phyloP scores from a whole-genome alignment of 305 asterid species.

The Solanum aculeatissimum region DNA sequence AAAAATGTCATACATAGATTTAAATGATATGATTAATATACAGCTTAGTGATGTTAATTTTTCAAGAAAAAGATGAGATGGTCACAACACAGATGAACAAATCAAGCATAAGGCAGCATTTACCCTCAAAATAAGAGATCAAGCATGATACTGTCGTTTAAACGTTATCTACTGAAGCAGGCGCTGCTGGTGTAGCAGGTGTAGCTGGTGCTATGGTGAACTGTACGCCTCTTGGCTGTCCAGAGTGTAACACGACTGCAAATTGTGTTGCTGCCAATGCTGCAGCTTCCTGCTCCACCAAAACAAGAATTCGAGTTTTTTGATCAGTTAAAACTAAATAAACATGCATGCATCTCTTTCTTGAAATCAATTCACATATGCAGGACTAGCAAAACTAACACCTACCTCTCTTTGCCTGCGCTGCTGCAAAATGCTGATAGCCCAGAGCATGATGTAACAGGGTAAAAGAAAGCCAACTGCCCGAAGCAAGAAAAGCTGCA shows the following conservation, averaged over 20 bases:
- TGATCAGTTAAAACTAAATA: not conserved
- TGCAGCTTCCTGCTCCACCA: conserved; percentile 57
- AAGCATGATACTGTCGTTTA: conserved; percentile 6
- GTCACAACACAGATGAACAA: not conserved
- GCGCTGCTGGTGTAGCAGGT: conserved; percentile 33
- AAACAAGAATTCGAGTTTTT: not conserved
- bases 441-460: conserved; percentile 96
- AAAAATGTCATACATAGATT: not conserved
- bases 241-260: conserved; percentile 79
- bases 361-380: not conserved
- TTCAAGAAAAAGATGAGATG: not conserved
- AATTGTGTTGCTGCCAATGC: conserved; percentile 79
- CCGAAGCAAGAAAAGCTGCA: conserved; percentile 91
- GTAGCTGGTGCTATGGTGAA: conserved; percentile 54
- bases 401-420: conserved; percentile 89
- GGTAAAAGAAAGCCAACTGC: conserved; percentile 92
- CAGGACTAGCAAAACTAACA: not conserved
- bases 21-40: not conserved
- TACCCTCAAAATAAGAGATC: not conserved
- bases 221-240: conserved; percentile 65
- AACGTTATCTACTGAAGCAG: conserved; percentile 37
- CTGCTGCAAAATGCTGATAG: conserved; percentile 81
- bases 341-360: not conserved
- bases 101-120: not conserved
- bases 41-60: not conserved